Percentiles rank a stretch among this genome's conserved stretches.
phyloP scores from a whole-genome alignment of 2,329 filamentous ascomycete species.

The Trichoderma atroviride region DNA sequence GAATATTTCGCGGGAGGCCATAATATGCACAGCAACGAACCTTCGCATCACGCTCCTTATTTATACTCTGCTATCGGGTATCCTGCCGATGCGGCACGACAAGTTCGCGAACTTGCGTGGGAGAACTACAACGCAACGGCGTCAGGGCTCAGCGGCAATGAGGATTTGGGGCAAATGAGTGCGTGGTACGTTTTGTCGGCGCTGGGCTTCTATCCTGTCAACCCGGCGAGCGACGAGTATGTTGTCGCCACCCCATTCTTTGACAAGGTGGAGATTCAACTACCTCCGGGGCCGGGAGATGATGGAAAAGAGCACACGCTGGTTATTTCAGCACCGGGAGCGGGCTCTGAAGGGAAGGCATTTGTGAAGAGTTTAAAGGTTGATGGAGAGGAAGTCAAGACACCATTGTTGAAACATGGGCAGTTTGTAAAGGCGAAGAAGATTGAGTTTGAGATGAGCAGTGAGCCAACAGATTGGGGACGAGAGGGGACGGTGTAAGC shows the following conservation, averaged over 20 bases:
- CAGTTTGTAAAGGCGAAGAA: constrained; percentile 44
- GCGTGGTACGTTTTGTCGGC: constrained; percentile 53
- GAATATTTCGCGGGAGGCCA: constrained; percentile 49
- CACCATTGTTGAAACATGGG: constrained; percentile 44
- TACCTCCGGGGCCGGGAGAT: constrained; percentile 38
- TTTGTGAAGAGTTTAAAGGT: constrained; percentile 47
- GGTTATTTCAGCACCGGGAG: constrained; percentile 46
- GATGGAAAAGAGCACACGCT: constrained; percentile 33
- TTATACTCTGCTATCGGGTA: constrained; percentile 49
- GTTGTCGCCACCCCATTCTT: constrained; percentile 51
- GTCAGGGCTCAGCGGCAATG: constrained; percentile 50
- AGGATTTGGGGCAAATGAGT: constrained; percentile 54
- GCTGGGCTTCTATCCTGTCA: constrained; percentile 51
- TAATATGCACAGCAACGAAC: constrained; percentile 53
- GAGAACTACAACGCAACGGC: constrained; percentile 50
- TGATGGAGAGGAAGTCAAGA: constrained; percentile 41
- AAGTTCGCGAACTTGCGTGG: constrained; percentile 33
- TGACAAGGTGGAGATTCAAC: constrained; percentile 45
- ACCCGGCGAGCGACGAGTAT: constrained; percentile 50
- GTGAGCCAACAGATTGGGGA: constrained; percentile 37
- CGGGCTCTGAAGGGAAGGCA: constrained; percentile 39
- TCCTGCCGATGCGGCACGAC: constrained; percentile 43
- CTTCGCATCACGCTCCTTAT: constrained; percentile 52
- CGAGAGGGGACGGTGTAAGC: constrained; percentile 18
- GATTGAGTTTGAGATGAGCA: constrained; percentile 51